Evolutionary conservation across 2,329 filamentous ascomycete genomes (phyloP).

Genomic region (Claviceps capensis): DNA sequence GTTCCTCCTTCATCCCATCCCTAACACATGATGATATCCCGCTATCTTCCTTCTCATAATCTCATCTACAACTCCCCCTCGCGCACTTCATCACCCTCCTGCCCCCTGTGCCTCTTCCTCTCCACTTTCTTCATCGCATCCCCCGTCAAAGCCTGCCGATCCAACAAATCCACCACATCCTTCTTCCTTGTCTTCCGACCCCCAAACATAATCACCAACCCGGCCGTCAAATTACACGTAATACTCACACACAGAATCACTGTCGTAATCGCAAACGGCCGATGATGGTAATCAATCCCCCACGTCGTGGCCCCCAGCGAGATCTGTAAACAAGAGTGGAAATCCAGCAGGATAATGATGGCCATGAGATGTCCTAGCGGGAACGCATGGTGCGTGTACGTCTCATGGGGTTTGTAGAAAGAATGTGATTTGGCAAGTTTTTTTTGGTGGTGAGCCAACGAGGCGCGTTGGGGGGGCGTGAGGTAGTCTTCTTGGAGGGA

Average conservation of each 20-base stretch:
- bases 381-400: conserved; percentile 67
- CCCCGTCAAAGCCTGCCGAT: conserved; percentile 60
- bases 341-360: conserved; percentile 67
- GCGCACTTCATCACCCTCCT: not conserved
- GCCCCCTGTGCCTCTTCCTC: conserved; percentile 6
- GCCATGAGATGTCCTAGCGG: conserved; percentile 60
- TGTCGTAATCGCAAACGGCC: conserved; percentile 61
- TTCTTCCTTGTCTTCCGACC: conserved; percentile 71
- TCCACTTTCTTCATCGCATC: conserved; percentile 37
- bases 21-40: too few relatives aligned
- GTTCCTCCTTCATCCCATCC: too few relatives aligned
- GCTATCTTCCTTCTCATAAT: too few relatives aligned
- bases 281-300: conserved; percentile 57
- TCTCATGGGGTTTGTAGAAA: conserved; percentile 84
- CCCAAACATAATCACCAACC: conserved; percentile 62
- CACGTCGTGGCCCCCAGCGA: conserved; percentile 66
- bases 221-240: conserved; percentile 62
- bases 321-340: conserved; percentile 68
- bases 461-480: conserved; percentile 49
- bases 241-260: conserved; percentile 72
- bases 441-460: conserved; percentile 60
- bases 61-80: not conserved
- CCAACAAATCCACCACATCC: conserved; percentile 66
- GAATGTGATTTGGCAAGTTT: conserved; percentile 75
- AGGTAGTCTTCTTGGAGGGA: conserved; percentile 47